Evolutionary conservation across 306 rosid species (phyloP).

Genomic region (Lithocarpus polystachyus): DNA sequence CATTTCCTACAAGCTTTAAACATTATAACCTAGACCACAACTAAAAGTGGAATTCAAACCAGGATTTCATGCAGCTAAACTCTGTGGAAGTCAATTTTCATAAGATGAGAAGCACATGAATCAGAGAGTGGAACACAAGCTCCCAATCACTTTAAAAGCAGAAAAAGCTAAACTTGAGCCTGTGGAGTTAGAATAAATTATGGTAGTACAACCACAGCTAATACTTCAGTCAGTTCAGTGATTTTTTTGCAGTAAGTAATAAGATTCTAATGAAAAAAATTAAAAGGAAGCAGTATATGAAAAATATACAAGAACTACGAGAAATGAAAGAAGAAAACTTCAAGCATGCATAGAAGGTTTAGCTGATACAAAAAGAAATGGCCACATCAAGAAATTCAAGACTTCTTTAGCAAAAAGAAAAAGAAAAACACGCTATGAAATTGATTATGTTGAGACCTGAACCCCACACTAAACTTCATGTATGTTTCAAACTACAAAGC

Average conservation of each 20-base stretch:
- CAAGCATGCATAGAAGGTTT: not conserved
- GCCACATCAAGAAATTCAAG: not conserved
- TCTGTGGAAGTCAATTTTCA: not conserved
- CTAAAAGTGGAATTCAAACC: not conserved
- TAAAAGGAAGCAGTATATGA: too few relatives aligned
- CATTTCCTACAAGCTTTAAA: too few relatives aligned
- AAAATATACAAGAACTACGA: too few relatives aligned
- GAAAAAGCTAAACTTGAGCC: not conserved
- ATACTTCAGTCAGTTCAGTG: not conserved
- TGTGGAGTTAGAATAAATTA: not conserved
- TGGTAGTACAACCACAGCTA: not conserved
- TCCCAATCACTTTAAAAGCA: not conserved
- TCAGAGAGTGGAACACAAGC: not conserved
- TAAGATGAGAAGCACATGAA: not conserved
- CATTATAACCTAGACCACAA: not conserved
- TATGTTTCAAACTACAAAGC: not conserved
- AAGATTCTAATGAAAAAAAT: too few relatives aligned
- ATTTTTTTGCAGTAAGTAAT: too few relatives aligned
- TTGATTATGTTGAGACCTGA: not conserved
- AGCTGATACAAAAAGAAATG: not conserved
- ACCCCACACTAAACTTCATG: not conserved
- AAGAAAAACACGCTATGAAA: not conserved
- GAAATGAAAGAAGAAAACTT: too few relatives aligned
- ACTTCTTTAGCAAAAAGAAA: not conserved
- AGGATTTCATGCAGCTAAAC: not conserved